Evolutionary conservation across 257 asterid species (phyloP), one percentile per base, ranked within the genome.

Genomic region (Solanum rostratum): DNA sequence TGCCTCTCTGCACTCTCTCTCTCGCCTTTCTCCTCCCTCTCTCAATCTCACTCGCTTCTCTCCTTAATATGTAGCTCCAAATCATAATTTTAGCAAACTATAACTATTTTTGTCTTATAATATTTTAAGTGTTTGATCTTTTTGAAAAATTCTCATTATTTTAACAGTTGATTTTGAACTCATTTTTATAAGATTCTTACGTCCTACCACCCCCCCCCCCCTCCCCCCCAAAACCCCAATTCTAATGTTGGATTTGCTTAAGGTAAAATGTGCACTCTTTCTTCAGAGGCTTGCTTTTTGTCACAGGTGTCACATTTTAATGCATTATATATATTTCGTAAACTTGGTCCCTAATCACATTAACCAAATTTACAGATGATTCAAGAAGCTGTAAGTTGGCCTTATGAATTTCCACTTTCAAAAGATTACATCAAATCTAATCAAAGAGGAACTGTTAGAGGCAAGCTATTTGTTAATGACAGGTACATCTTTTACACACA

Each of bases 301-400:
- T 14, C 10, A 6, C 6, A 11, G 5, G 33, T 5, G 0, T 63
- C 45, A 65, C 45, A 29, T 0, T 65, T 60, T 65, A 29, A 65
- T 14, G 2, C 0, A 63, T 29, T 63, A 63, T 7, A 63, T 11
- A 29, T 6, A 14, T 63, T 63, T 63, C 12, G 0, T 29, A 29
- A 65, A 65, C 45, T 29, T 13, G 0, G 3, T 65, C 13, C 0
- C 45, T 0, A 30, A 0, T 65, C 73, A 65, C 1, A 15, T 65
- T 29, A 3, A 29, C 13, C 0, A 16, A 74, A 73, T 33, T 11
- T 13, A 18, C 90, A 95, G 98, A 92, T 88, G 95, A 73, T 24
- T 19, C 55, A 80, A 68, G 97, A 95, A 91, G 86, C 37, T 22
- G 76, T 52, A 39, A 88, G 88, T 33, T 93, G 98, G 96, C 98